phyloP scores from a whole-genome alignment of 73 alveolate species.

The Durusdinium trenchii region DNA sequence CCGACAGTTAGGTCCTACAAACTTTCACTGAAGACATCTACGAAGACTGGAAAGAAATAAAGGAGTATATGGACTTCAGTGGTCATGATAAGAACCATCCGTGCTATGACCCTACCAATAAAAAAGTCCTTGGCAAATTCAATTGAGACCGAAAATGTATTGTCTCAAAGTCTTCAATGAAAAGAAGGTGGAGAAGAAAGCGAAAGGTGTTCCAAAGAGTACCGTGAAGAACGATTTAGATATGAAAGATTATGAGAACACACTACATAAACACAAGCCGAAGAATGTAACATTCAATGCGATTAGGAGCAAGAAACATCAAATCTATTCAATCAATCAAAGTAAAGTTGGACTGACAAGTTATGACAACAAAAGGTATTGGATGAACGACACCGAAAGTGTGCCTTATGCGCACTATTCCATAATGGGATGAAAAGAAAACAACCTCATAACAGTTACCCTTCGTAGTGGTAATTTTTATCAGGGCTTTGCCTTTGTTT shows the following conservation, averaged over 20 bases:
- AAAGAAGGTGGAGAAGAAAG: background rate
- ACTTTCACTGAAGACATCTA: background rate
- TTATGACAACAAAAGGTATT: background rate
- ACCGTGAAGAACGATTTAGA: background rate
- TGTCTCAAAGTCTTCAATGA: background rate
- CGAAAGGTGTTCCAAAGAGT: background rate
- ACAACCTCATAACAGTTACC: background rate
- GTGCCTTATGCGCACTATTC: background rate
- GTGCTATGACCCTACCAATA: background rate
- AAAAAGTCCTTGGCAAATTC: slow-evolving; percentile 10
- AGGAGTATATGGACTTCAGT: background rate
- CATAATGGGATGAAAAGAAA: background rate
- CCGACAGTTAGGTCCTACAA: background rate
- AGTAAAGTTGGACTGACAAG: background rate
- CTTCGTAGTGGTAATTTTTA: background rate
- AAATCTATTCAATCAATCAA: background rate
- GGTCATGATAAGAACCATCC: background rate
- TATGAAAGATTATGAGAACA: background rate
- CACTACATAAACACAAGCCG: background rate
- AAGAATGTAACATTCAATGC: background rate
- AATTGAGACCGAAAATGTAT: background rate
- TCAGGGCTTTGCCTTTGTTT: background rate
- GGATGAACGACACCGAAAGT: background rate
- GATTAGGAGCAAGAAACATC: background rate
- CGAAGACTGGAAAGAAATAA: slow-evolving; percentile 4